Conservation (phyloP, 192 early-diverging fungal species). For the Dispira parvispora region DNA sequence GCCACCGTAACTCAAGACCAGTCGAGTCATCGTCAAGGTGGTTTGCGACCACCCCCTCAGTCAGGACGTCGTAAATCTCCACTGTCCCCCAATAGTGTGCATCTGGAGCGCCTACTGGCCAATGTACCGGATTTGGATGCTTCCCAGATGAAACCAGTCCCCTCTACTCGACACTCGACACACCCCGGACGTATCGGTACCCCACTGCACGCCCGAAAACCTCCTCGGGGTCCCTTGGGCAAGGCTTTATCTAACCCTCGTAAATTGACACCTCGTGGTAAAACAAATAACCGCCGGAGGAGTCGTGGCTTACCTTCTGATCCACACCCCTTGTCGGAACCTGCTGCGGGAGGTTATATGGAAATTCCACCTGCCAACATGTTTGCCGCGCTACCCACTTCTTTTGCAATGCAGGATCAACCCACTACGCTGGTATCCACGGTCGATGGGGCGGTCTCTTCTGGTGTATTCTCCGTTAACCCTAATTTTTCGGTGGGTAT, state of each 20-base stretch:
- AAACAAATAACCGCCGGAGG: not conserved
- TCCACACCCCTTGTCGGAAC: not conserved
- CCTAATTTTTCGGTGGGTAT: too few species aligned
- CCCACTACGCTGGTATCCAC: not conserved
- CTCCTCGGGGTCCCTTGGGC: not conserved
- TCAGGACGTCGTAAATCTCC: not conserved
- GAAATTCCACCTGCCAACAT: slow-evolving; percentile 10
- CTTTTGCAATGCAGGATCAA: not conserved
- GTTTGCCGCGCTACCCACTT: not conserved
- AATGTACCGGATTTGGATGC: not conserved
- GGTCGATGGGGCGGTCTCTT: not conserved
- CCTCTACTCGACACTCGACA: not conserved
- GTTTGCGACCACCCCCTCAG: not conserved
- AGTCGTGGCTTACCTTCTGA: not conserved
- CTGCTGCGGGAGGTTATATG: not conserved
- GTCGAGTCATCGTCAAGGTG: not conserved
- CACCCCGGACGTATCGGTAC: not conserved
- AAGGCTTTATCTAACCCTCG: not conserved
- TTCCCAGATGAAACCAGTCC: not conserved
- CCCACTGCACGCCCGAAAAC: slow-evolving; percentile 7
- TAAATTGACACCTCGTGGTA: not conserved
- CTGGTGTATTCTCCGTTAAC: not conserved
- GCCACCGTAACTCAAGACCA: not conserved
- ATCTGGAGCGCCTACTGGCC: not conserved
- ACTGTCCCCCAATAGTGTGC: not conserved